Evolutionary conservation across 306 rosid genomes (phyloP).

Genomic region (Parietaria judaica): DNA sequence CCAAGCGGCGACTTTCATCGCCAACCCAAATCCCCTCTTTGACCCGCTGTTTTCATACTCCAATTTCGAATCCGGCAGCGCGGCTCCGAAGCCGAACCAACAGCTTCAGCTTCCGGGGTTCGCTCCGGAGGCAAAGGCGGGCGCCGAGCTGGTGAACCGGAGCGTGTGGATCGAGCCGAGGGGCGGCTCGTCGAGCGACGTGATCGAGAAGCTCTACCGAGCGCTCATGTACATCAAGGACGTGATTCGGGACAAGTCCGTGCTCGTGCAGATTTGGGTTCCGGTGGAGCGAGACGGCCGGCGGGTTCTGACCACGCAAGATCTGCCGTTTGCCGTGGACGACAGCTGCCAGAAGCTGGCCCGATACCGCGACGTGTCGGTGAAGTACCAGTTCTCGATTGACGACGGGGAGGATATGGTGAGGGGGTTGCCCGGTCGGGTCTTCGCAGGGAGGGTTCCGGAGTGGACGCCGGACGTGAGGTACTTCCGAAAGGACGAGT

Average conservation of each 20-base stretch:
- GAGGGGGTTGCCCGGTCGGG: constrained; percentile 80
- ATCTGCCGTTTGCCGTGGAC: constrained; percentile 51
- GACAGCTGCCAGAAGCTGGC: constrained; percentile 49
- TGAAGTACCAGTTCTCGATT: constrained; percentile 44
- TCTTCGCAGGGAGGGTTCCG: constrained; percentile 63
- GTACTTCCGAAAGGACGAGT: constrained; percentile 67
- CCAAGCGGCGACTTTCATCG: constrained; percentile 16
- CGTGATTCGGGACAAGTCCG: constrained; percentile 49
- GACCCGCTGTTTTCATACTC: constrained; percentile 61
- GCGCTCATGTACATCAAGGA: constrained; percentile 56
- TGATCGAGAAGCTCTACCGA: constrained; percentile 47
- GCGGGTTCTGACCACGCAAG: constrained; percentile 49
- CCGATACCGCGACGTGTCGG: constrained; percentile 57
- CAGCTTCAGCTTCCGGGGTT: constrained; percentile 24
- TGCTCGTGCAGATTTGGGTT: constrained; percentile 83
- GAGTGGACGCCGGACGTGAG: constrained; percentile 99
- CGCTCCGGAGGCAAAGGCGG: constrained; percentile 16
- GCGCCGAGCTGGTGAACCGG: constrained; percentile 23
- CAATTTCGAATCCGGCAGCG: constrained; percentile 25
- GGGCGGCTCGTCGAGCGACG: constrained; percentile 33
- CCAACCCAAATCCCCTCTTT: constrained; percentile 34
- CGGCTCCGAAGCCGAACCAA: constrained; percentile 8
- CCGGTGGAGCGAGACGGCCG: constrained; percentile 58
- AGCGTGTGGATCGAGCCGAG: constrained; percentile 58
- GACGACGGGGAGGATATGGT: constrained; percentile 37